phyloP scores from a whole-genome alignment of 169 alveolate species.

The Plasmodium gaboni region DNA sequence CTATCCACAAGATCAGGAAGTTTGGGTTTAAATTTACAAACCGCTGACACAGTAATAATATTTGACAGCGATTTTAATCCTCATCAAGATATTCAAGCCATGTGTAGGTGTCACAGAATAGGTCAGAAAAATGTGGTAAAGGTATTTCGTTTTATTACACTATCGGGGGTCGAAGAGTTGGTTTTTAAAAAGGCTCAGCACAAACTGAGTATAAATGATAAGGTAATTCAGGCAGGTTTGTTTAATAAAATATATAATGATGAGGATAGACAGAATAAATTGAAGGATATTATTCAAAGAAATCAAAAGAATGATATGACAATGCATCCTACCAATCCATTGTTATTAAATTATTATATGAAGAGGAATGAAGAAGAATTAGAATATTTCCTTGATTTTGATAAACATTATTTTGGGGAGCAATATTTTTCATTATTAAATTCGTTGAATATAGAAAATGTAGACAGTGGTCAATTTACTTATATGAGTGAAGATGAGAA shows the following conservation, averaged over 20 bases:
- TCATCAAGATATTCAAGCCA: slow-evolving; percentile 95
- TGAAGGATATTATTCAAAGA: slow-evolving; percentile 44
- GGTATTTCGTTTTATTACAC: slow-evolving; percentile 91
- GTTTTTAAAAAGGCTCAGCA: slow-evolving; percentile 92
- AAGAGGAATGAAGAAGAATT: slow-evolving; percentile 38
- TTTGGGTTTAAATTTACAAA: slow-evolving; percentile 96
- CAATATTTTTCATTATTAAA: slow-evolving; percentile 5
- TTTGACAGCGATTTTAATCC: slow-evolving; percentile 96
- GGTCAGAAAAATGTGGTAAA: slow-evolving; percentile 93
- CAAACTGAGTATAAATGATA: slow-evolving; percentile 92
- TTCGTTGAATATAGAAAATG: not conserved
- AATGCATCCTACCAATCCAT: slow-evolving; percentile 39
- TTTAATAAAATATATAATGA: slow-evolving; percentile 84
- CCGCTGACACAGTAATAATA: slow-evolving; percentile 98
- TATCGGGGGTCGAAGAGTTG: slow-evolving; percentile 92
- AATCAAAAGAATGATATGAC: slow-evolving; percentile 28
- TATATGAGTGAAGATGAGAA: slow-evolving; percentile 67
- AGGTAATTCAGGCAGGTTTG: slow-evolving; percentile 94
- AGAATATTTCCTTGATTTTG: slow-evolving; percentile 30
- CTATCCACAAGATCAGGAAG: slow-evolving; percentile 99
- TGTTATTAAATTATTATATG: slow-evolving; percentile 42
- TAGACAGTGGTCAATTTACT: slow-evolving; percentile 10
- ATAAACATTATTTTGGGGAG: slow-evolving; percentile 40
- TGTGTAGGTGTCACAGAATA: slow-evolving; percentile 94
- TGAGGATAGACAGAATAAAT: slow-evolving; percentile 59